Conservation (phyloP, 176 grass and related monocot genomes). For the Tuctoria greenei region DNA sequence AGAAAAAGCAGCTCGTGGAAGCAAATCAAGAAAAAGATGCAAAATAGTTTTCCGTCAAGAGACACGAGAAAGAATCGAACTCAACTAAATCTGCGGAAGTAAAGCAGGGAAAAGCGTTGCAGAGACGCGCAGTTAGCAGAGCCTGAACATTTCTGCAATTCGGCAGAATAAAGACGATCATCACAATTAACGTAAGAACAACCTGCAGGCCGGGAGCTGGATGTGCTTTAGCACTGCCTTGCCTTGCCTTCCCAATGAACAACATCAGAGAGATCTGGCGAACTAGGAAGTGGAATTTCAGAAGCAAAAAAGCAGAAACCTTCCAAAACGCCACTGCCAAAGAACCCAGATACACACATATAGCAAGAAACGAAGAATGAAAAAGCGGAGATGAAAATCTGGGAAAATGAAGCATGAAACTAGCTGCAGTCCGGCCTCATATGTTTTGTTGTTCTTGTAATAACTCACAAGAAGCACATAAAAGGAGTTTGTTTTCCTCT, state of each 20-base stretch:
- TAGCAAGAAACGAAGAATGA: slow-evolving; percentile 11
- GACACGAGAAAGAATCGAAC: background rate
- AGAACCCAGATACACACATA: slow-evolving; percentile 21
- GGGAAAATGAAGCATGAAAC: slow-evolving; percentile 8
- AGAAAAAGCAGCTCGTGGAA: background rate
- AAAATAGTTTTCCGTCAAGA: slow-evolving; percentile 24
- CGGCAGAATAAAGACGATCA: background rate
- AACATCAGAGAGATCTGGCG: slow-evolving; percentile 41
- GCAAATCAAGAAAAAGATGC: background rate
- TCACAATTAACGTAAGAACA: slow-evolving; percentile 16
- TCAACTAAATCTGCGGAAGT: slow-evolving; percentile 1
- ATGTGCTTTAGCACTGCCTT: background rate
- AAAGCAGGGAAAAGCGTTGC: background rate
- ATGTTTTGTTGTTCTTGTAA: slow-evolving; percentile 29
- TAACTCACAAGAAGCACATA: slow-evolving; percentile 33
- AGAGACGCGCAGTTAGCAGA: background rate
- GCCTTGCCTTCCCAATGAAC: background rate
- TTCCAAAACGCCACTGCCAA: slow-evolving; percentile 18
- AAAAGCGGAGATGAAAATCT: background rate
- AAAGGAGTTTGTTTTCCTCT: slow-evolving; percentile 32
- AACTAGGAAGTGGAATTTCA: slow-evolving; percentile 22
- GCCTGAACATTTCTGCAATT: background rate
- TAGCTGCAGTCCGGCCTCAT: background rate
- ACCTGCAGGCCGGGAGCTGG: background rate
- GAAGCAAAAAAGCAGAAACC: slow-evolving; percentile 26